Evolutionary conservation across 202 grass and related monocot genomes (phyloP), one percentile per base, ranked within the genome.

Genomic region (Musa balbisiana): DNA sequence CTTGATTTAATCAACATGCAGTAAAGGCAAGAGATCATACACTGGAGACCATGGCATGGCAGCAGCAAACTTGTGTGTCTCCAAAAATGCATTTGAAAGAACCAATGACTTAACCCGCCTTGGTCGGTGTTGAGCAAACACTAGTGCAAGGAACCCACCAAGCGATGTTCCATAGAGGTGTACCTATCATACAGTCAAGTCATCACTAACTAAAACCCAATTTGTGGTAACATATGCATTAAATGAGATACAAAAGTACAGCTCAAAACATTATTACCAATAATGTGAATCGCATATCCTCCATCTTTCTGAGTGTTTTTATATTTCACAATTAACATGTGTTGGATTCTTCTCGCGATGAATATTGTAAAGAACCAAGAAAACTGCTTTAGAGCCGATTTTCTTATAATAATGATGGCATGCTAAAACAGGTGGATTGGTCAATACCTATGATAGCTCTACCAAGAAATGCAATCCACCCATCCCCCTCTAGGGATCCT

Each of bases 91-190:
- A 85, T 98, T 98, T 84, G 94, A 98, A 56, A 98, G 77, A 55
- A 98, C 80, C 82, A 98, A 88, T 17, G 94, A 98, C 64, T 92
- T 98, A 26, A 98, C 90, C 64, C 94, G 87, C 79, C 94, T 89
- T 67, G 88, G 94, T 23, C 94, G 86, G 49, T 88, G 87, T 72
- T 98, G 88, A 83, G 88, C 83, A 89, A 98, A 98, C 86, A 98
- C 87, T 82, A 93, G 87, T 81, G 88, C 94, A 33, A 98, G 79
- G 67, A 98, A 98, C 85, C 91, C 94, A 78, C 94, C 94, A 86
- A 98, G 94, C 83, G 94, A 98, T 81, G 94, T 98, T 58, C 94
- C 94, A 85, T 93, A 98, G 80, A 98, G 86, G 80, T 98, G 94
- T 73, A 93, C 88, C 94, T 98, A 51, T 3, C 2, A 51, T 51